Base-by-base conservation (phyloP, 148 eudicot species). In the Selenicereus undatus region DNA sequence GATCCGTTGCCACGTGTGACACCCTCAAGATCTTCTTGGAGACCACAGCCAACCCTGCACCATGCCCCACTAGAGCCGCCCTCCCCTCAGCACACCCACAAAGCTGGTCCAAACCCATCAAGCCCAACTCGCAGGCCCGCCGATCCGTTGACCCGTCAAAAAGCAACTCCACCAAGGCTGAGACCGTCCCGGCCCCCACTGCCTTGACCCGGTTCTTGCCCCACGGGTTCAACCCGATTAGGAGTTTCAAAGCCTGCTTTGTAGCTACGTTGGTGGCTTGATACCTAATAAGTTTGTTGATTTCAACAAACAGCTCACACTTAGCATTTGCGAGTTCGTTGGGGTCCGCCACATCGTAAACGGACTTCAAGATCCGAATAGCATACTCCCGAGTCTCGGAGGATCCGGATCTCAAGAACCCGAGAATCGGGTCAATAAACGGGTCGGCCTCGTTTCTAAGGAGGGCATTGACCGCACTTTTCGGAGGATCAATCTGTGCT, bases 11-110 rank as follows among this genome's bases (percentile, higher is more conserved):
- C 58, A 54, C 82, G 11, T 89, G 86, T 1, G 95, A 91, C 72
- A 91, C 95, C 86, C 92, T 88, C 65, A 91, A 73, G 17, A 91
- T 89, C 78, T 88, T 90, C 88, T 91, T 90, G 5, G 93, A 85
- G 70, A 91, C 88, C 0, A 89, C 27, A 0, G 95, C 93, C 22
- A 91, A 36, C 18, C 95, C 95, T 0, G 84, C 89, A 1, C 82
- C 90, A 32, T 90, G 93, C 4, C 79, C 80, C 75, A 90, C 21
- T 32, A 91, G 54, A 76, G 82, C 89, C 1, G 95, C 88, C 36
- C 95, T 71, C 64, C 95, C 95, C 14, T 90, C 93, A 0, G 95
- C 95, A 30, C 88, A 87, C 12, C 87, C 78, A 29, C 92, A 90
- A 0, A 91, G 74, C 79, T 89, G 91, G 21, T 90, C 91, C 78